Base-by-base conservation (phyloP, 2,329 filamentous ascomycete species). In the Sporothrix dimorphospora region DNA sequence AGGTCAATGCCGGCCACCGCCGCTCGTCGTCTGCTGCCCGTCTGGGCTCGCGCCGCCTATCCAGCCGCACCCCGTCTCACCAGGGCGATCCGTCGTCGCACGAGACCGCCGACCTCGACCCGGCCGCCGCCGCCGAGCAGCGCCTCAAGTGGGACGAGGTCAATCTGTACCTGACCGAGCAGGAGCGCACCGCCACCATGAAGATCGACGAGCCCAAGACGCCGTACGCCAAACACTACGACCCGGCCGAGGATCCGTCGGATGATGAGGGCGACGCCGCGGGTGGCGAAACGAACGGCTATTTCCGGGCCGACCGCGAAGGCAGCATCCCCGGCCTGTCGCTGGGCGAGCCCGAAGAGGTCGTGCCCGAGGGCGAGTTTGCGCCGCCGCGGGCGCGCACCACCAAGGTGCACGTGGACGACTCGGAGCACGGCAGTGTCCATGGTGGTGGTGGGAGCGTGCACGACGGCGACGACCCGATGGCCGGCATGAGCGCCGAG, bases 181-280 rank as follows among this genome's bases (percentile, higher is more conserved):
- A 98, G 82, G 94, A 98, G 82, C 94, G 93, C 82, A 94, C 91
- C 73, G 91, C 92, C 74, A 98, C 94, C 73, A 99, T 99, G 96
- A 99, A 98, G 86, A 99, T 99, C 76, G 93, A 94, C 76, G 96
- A 99, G 84, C 96, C 96, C 74, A 99, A 99, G 87, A 99, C 96
- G 8, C 96, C 96, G 4, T 99, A 95, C 80, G 96, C 94, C 47
- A 92, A 91, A 79, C 93, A 94, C 78, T 98, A 98, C 82, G 93
- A 98, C 79, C 94, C 94, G 4, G 81, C 90, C 55, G 94, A 98
- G 79, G 95, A 98, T 75, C 93, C 94, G 69, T 92, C 91, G 45
- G 93, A 96, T 75, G 91, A 97, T 78, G 90, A 91, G 4, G 87
- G 92, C 71, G 90, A 92, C 59, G 92, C 94, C 74, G 88, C 90